Evolutionary conservation across 805 yeast species (phyloP).

Genomic region (Candida parachauliodes): DNA sequence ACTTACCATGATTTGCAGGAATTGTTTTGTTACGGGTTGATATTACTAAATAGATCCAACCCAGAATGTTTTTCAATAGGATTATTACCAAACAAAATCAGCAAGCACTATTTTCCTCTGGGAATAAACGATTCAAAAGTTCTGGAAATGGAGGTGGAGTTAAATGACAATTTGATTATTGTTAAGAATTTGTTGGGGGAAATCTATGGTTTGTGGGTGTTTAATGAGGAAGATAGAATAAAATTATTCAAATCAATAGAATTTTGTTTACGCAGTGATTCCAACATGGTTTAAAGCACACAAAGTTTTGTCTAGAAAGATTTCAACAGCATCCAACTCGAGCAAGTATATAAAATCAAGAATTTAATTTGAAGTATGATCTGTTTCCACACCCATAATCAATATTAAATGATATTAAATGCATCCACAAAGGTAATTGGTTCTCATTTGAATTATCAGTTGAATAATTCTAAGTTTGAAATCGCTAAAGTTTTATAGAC

Average conservation of each 20-base stretch:
- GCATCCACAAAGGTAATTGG: no score
- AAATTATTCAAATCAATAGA: constrained; percentile 48
- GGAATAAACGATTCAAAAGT: constrained; percentile 27
- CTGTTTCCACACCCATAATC: no score
- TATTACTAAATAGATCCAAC: constrained; percentile 62
- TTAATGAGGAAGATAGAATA: constrained; percentile 62
- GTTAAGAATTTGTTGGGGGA: constrained; percentile 65
- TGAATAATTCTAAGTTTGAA: no score
- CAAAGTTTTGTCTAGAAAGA: no score
- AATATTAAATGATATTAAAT: no score
- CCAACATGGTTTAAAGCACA: no score
- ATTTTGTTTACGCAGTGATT: constrained; percentile 35
- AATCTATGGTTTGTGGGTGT: constrained; percentile 77
- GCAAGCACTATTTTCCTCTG: constrained; percentile 40
- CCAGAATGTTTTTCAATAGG: constrained; percentile 75
- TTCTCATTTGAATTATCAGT: no score
- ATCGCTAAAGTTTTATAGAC: no score
- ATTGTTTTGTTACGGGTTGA: constrained; percentile 61
- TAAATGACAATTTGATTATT: constrained; percentile 66
- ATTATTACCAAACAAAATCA: constrained; percentile 52
- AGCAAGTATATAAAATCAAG: no score
- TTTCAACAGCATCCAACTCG: no score
- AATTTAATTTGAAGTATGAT: no score
- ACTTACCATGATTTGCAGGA: constrained; percentile 35
- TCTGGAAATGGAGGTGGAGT: constrained; percentile 59